Evolutionary conservation across 495 filamentous ascomycete species (phyloP), one percentile per base, ranked within the genome.

Genomic region (Penicillium alfredii): DNA sequence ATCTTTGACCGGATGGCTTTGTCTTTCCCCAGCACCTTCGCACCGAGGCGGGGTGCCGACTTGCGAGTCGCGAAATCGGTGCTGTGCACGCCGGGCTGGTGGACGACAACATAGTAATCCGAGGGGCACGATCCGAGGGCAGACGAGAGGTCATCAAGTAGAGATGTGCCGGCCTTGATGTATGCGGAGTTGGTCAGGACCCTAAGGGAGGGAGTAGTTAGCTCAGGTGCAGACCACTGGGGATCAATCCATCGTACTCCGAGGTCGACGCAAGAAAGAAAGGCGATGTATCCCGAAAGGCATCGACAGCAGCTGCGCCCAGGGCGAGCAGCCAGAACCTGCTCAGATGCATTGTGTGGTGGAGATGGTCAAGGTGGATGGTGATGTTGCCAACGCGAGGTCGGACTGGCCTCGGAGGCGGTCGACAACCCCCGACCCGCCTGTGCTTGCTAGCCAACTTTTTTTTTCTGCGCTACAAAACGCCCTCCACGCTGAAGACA

Each of bases 201-300:
- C 51, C 72, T 74, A 46, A 49, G 20, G 11, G 33, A 30, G 52
- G 45, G 44, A 47, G 32, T 42, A 31, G 49, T 68, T 60, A 64
- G 61, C 48, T 40, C 37, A 44, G 44, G 30, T 36, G 21, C 32
- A 34, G 27, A 27, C 10, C 9, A 10, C 15, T 12, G 35, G 36
- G 47, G 39, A 32, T 35, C 40, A 26, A 34, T 30, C 46, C 38
- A 42, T 64, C 82, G 25, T 76, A 94, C 87, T 79, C 68, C 33
- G 82, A 77, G 22, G 76, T 83, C 15, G 88, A 93, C 52, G 88
- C 79, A 16, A 94, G 63, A 61, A 94, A 73, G 55, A 93, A 92
- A 10, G 89, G 89, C 27, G 86, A 88, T 0, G 88, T 84, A 50
- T 94, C 82, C 30, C 73, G 76, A 62, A 93, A 90, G 10, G 88